phyloP scores from a whole-genome alignment of 2,329 filamentous ascomycete genomes.

The Blastomyces gilchristii region DNA sequence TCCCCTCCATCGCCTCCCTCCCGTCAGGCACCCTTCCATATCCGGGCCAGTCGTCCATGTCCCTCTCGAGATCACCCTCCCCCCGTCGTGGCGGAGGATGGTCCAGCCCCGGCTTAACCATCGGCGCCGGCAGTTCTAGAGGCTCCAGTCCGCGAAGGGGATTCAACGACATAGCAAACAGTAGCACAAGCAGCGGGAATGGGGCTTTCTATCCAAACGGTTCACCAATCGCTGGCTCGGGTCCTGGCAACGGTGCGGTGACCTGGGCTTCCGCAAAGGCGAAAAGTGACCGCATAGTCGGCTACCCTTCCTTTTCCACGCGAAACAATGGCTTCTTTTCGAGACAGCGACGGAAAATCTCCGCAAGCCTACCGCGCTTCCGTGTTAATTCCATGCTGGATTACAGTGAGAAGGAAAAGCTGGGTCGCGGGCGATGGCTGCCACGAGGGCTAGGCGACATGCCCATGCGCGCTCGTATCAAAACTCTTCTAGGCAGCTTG shows the following conservation, averaged over 20 bases:
- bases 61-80: conserved; percentile 76
- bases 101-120: conserved; percentile 70
- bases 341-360: conserved; percentile 71
- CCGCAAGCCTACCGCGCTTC: conserved; percentile 67
- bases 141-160: conserved; percentile 49
- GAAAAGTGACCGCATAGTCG: conserved; percentile 60
- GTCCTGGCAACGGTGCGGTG: conserved; percentile 34
- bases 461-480: conserved; percentile 25
- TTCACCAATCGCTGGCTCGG: neutral
- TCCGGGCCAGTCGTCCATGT: conserved; percentile 54
- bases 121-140: conserved; percentile 52
- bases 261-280: conserved; percentile 78
- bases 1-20: conserved; percentile 42
- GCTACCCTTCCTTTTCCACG: conserved; percentile 69
- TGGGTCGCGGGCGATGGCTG: conserved; percentile 49
- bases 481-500: conserved; percentile 38
- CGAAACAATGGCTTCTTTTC: conserved; percentile 80
- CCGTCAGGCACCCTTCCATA: conserved; percentile 47
- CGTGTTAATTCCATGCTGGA: conserved; percentile 39
- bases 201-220: conserved; percentile 23
- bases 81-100: conserved; percentile 77
- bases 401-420: conserved; percentile 70
- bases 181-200: conserved; percentile 29
- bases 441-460: conserved; percentile 22
- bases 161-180: conserved; percentile 40